Evolutionary conservation across 2,329 filamentous ascomycete genomes (phyloP).

Genomic region (Cladosporium sp.): DNA sequence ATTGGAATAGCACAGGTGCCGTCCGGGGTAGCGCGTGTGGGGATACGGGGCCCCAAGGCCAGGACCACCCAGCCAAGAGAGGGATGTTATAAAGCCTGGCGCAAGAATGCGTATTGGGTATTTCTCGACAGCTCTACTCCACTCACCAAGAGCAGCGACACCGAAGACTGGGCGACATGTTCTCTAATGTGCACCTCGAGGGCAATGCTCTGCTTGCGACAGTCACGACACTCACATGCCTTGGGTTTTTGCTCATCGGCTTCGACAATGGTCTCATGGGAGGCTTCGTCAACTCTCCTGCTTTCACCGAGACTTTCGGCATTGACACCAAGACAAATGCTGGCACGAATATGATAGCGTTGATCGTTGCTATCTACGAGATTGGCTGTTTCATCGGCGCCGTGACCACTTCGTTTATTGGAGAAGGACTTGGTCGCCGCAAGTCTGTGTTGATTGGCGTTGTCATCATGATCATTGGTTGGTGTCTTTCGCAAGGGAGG

Average conservation of each 20-base stretch:
- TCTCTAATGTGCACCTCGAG: conserved; percentile 24
- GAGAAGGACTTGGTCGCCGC: background rate
- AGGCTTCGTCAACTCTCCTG: conserved; percentile 36
- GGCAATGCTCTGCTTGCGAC: conserved; percentile 40
- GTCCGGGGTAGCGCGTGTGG: background rate
- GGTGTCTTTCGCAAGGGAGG: background rate
- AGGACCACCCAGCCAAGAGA: no score
- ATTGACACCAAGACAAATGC: conserved; percentile 34
- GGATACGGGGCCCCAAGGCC: background rate
- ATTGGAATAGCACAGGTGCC: background rate
- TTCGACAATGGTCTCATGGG: conserved; percentile 46
- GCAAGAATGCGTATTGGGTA: background rate
- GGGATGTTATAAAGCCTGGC: background rate
- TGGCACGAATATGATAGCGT: conserved; percentile 25
- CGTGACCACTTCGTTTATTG: background rate
- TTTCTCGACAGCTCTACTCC: background rate
- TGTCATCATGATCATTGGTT: conserved; percentile 37
- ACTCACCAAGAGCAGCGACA: background rate
- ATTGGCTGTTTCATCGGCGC: conserved; percentile 42
- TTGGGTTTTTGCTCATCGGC: conserved; percentile 48
- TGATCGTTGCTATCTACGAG: conserved; percentile 48
- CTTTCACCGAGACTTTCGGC: conserved; percentile 41
- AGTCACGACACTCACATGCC: conserved; percentile 43
- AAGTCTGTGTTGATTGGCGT: conserved; percentile 38
- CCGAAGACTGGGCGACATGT: background rate